phyloP scores from a whole-genome alignment of 2,329 filamentous ascomycete genomes.

The Teratosphaeria zuluensis region DNA sequence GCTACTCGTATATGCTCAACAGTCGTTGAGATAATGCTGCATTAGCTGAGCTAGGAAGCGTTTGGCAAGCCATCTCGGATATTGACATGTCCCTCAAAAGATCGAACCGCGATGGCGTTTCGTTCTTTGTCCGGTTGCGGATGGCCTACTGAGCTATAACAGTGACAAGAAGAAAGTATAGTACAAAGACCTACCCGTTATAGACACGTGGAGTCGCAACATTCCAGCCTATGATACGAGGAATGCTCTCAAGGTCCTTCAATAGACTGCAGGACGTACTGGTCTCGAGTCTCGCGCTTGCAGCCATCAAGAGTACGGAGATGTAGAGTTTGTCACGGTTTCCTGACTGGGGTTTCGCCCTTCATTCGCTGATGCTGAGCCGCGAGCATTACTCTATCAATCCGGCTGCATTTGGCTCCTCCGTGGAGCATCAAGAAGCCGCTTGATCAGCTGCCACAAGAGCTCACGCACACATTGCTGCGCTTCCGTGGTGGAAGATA shows the following conservation, averaged over 20 bases:
- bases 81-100: neutral
- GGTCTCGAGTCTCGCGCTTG: neutral
- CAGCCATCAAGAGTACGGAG: neutral
- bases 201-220: neutral
- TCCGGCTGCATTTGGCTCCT: neutral
- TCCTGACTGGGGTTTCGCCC: neutral
- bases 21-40: neutral
- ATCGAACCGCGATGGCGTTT: neutral
- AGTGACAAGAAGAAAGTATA: neutral
- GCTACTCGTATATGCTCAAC: neutral
- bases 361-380: neutral
- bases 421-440: neutral
- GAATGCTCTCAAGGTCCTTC: neutral
- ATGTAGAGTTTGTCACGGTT: neutral
- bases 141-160: neutral
- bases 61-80: neutral
- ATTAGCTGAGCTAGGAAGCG: neutral
- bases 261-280: neutral
- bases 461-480: too few species aligned
- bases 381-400: neutral
- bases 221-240: neutral
- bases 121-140: neutral
- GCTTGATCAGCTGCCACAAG: neutral
- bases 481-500: too few species aligned
- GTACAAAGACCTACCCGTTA: neutral